Evolutionary conservation across 441 rosid genomes (phyloP), one percentile per base, ranked within the genome.

Genomic region (Mallotus japonicus): DNA sequence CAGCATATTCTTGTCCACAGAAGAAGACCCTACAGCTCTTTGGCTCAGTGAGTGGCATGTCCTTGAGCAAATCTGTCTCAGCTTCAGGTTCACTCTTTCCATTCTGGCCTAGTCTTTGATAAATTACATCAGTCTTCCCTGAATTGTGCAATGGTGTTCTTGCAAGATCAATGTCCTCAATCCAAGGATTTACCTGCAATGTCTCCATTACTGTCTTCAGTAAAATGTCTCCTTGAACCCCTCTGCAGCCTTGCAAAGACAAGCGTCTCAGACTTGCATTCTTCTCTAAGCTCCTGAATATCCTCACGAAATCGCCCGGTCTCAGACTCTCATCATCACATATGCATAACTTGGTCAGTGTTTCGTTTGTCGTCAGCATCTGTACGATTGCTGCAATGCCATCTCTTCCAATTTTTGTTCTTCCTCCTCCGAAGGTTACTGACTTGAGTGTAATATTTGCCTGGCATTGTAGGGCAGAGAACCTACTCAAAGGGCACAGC

Each of bases 1-100:
- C 99, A 69, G 97, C 93, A 78, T 86, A 86, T 78, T 95, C 98
- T 88, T 90, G 97, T 12, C 99, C 99, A 76, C 99, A 95, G 65
- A 95, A 84, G 87, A 95, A 92, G 75, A 88, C 96, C 50, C 97
- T 87, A 17, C 92, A 78, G 77, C 91, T 91, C 82, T 79, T 92
- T 13, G 98, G 97, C 81, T 89, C 92, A 5, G 90, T 85, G 22
- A 92, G 88, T 37, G 95, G 89, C 97, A 91, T 92, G 71, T 95
- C 98, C 81, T 90, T 89, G 70, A 91, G 84, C 86, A 87, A 73
- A 78, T 89, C 93, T 17, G 50, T 74, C 68, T 88, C 96, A 0
- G 76, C 73, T 75, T 91, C 93, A 17, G 87, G 83, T 68, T 78
- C 57, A 9, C 77, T 78, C 76, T 65, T 84, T 77, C 85, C 92